Percentiles rank a stretch among this genome's conserved stretches.
Conservation (phyloP, 768 basidiomycete genomes). For the Daedaleopsis nitida region DNA sequence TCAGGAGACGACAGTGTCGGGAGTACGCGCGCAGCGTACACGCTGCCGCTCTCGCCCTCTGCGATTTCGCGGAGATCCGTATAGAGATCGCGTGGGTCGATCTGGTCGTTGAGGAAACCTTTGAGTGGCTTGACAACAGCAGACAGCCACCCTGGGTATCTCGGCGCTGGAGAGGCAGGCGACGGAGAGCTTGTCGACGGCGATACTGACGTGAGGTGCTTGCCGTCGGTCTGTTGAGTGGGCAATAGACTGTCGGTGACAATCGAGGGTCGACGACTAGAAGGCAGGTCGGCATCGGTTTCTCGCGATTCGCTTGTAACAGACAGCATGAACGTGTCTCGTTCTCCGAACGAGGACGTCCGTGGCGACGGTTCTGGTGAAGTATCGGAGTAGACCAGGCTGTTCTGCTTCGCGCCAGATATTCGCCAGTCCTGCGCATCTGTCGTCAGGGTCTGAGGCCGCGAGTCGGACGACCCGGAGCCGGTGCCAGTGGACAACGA, state of each 20-base stretch:
- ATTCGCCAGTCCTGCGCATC: conserved; percentile 22
- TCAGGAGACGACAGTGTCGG: conserved; percentile 20
- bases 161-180: conserved; percentile 46
- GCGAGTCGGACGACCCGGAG: conserved; percentile 21
- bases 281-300: conserved; percentile 7
- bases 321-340: conserved; percentile 17
- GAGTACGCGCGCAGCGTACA: conserved; percentile 48
- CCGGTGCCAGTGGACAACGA: conserved; percentile 20
- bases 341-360: conserved; percentile 21
- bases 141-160: conserved; percentile 66
- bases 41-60: conserved; percentile 80
- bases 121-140: conserved; percentile 59
- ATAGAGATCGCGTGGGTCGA: conserved; percentile 67
- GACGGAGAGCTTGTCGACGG: conserved; percentile 31
- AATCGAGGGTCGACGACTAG: conserved; percentile 23
- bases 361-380: conserved; percentile 29
- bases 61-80: conserved; percentile 75
- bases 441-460: conserved; percentile 20
- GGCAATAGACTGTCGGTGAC: conserved; percentile 23
- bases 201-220: conserved; percentile 11
- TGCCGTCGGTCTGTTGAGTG: conserved; percentile 10
- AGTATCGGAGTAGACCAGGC: conserved; percentile 19
- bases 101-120: conserved; percentile 61
- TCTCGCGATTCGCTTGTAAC: conserved; percentile 21
- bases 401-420: conserved; percentile 6